These are phyloP conservation scores for Ustilago sp. DNA, from an alignment of 1,284 basidiomycete genomes.

Conservation along the genomic window DNA sequence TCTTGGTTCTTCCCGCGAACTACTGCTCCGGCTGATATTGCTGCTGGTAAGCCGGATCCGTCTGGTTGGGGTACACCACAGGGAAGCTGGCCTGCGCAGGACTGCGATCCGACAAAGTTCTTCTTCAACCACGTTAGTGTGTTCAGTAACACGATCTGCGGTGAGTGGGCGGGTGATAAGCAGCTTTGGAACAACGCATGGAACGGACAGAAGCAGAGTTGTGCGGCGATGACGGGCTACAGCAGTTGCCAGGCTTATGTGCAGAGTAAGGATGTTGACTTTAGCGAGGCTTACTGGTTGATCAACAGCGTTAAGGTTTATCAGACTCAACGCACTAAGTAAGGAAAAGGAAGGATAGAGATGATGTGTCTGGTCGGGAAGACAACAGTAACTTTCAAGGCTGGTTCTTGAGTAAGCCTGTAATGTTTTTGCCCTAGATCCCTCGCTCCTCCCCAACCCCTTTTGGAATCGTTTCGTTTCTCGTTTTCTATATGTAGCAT, in stretches of 20 bases:
- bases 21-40: slow-evolving; percentile 71
- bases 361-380: slow-evolving; percentile 24
- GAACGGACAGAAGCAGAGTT: slow-evolving; percentile 43
- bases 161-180: slow-evolving; percentile 47
- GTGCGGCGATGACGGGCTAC: slow-evolving; percentile 46
- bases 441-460: slow-evolving; percentile 6
- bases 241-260: slow-evolving; percentile 43
- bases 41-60: slow-evolving; percentile 68
- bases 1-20: slow-evolving; percentile 75
- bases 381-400: neutral
- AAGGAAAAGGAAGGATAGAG: slow-evolving; percentile 4
- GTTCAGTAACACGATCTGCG: slow-evolving; percentile 56
- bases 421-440: slow-evolving; percentile 22
- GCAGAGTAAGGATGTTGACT: slow-evolving; percentile 35
- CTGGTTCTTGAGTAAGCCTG: slow-evolving; percentile 6
- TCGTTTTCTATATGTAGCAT: slow-evolving; percentile 8
- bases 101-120: slow-evolving; percentile 73
- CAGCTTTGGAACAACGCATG: slow-evolving; percentile 42
- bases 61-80: slow-evolving; percentile 72
- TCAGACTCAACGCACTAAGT: slow-evolving; percentile 36
- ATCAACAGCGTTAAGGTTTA: slow-evolving; percentile 58
- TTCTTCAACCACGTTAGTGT: slow-evolving; percentile 56
- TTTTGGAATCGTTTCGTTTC: neutral
- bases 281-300: slow-evolving; percentile 53
- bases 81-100: slow-evolving; percentile 72